Base-by-base conservation (phyloP, 208 protist genomes). In the Phytomonas sp. region DNA sequence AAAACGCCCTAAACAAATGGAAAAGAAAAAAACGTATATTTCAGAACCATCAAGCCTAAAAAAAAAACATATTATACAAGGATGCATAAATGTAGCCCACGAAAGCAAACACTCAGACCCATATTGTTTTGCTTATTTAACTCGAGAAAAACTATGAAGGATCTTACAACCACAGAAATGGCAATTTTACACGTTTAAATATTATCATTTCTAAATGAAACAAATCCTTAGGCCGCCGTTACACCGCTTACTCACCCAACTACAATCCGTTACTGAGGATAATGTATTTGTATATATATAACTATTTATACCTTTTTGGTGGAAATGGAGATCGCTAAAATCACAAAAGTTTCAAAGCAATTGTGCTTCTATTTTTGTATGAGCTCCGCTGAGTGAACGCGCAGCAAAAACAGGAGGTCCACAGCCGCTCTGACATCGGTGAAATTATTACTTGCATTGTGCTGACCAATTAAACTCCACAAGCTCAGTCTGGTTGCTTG, bases 1-100 rank as follows among this genome's bases (percentile, higher is more conserved):
- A 65, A 65, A 65, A 65, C 31, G 34, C 19, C 34, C 34, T 42
- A 65, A 65, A 40, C 32, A 33, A 40, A n/a, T 0, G 16, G 23
- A 65, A 65, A 29, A 33, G 16, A 29, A 65, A 65, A 65, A 65
- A 32, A 65, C 14, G 12, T 26, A 40, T 29, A n/a, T 26, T 56
- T 19, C 1, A 56, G 23, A 56, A 26, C 16, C 19, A 56, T 56
- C 19, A 56, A 56, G 6, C 45, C 45, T 56, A 56, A 56, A 56
- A 2, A 56, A 56, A 2, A 6, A 56, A 5, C 16, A 56, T 26
- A 56, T 56, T 23, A 56, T 56, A 23, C 19, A 56, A 26, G 45
- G 19, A 56, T 23, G 19, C 6, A 56, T 56, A 26, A 56, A 56
- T 56, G 45, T 1, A 26, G 45, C 6, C 23, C 19, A 56, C 23